A percentile compares a stretch with the other conserved stretches of the same genome.
phyloP scores from a whole-genome alignment of 2,329 filamentous ascomycete genomes.

The Aureobasidium sp. region DNA sequence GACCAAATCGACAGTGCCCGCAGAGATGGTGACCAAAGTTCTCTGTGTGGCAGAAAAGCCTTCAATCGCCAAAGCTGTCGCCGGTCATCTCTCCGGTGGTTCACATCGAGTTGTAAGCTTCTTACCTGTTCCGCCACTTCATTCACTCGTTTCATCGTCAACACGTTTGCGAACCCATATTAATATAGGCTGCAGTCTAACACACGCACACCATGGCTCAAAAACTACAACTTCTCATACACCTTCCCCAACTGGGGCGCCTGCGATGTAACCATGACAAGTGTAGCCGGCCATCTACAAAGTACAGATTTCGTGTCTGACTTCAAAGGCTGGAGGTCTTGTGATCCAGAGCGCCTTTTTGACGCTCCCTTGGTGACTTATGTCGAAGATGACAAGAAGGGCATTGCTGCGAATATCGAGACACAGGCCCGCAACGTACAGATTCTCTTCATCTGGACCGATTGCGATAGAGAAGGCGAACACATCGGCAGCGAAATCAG shows the following conservation, averaged over 20 bases:
- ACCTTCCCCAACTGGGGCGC: slow-evolving; percentile 76
- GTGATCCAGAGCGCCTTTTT: slow-evolving; percentile 72
- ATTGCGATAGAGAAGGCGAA: slow-evolving; percentile 96
- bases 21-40: slow-evolving; percentile 46
- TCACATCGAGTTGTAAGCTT: slow-evolving; percentile 55
- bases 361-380: slow-evolving; percentile 65
- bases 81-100: slow-evolving; percentile 79
- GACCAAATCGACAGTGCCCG: neutral
- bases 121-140: neutral
- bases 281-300: slow-evolving; percentile 82
- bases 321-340: slow-evolving; percentile 74
- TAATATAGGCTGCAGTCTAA: neutral
- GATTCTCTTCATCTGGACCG: slow-evolving; percentile 92
- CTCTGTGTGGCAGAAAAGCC: slow-evolving; percentile 82
- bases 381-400: slow-evolving; percentile 66
- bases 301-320: slow-evolving; percentile 66
- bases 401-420: slow-evolving; percentile 79
- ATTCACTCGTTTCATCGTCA: neutral
- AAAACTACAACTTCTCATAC: slow-evolving; percentile 91
- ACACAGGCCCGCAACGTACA: slow-evolving; percentile 65
- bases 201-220: slow-evolving; percentile 54
- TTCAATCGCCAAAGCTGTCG: slow-evolving; percentile 91
- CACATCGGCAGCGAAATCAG: slow-evolving; percentile 92
- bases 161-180: slow-evolving; percentile 28
- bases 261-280: slow-evolving; percentile 88